phyloP scores from a whole-genome alignment of 495 filamentous ascomycete species.

The Daldinia grandis region DNA sequence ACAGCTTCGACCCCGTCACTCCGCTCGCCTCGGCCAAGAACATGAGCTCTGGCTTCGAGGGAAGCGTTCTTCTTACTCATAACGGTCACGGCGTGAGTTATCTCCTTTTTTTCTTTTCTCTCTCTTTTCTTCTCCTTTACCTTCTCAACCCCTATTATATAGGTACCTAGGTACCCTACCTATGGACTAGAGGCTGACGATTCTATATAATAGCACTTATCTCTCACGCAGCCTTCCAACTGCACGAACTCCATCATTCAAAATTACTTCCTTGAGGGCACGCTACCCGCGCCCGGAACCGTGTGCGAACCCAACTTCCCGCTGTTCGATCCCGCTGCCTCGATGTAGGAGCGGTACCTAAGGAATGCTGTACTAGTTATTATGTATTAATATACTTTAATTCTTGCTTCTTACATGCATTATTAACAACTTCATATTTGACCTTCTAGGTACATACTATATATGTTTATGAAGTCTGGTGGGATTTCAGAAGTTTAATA shows the following conservation, averaged over 20 bases:
- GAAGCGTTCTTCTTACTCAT: conserved; percentile 61
- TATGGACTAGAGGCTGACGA: background rate
- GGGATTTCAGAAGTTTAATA: background rate
- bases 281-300: conserved; percentile 11
- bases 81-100: conserved; percentile 63
- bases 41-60: conserved; percentile 60
- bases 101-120: background rate
- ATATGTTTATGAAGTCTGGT: background rate
- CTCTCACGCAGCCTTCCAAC: conserved; percentile 26
- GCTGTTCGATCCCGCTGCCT: conserved; percentile 10
- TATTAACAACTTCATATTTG: too few relatives aligned
- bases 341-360: background rate
- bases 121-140: background rate
- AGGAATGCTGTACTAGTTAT: background rate
- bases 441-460: background rate
- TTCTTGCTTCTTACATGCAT: background rate
- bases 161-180: too few relatives aligned
- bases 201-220: conserved; percentile 12
- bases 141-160: background rate
- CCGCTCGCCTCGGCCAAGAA: conserved; percentile 59
- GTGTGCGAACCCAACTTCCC: conserved; percentile 29
- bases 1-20: conserved; percentile 55
- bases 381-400: background rate
- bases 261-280: conserved; percentile 31
- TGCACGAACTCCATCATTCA: conserved; percentile 23